Evolutionary conservation across 2,329 filamentous ascomycete species (phyloP).

Genomic region (Monilinia vaccinii-corymbosi): DNA sequence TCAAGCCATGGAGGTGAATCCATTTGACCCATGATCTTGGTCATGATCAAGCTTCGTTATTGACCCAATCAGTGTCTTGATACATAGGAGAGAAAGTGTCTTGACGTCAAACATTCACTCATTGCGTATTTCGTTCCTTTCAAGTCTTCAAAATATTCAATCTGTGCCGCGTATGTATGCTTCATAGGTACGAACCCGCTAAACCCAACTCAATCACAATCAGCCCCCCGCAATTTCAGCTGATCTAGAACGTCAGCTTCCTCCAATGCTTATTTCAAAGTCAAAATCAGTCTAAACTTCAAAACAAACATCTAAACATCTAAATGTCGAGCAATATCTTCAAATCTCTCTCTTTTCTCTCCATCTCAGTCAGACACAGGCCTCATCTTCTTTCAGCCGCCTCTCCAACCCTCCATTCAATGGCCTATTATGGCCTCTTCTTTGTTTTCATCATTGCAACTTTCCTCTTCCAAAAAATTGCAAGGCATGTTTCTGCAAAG

Average conservation of each 20-base stretch:
- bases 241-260: background rate
- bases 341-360: background rate
- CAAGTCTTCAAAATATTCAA: background rate
- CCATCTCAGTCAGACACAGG: background rate
- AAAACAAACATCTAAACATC: background rate
- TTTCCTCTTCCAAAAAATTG: background rate
- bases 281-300: background rate
- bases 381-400: background rate
- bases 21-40: conserved; percentile 5
- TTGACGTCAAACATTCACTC: background rate
- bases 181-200: background rate
- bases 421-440: conserved; percentile 1
- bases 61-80: background rate
- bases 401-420: background rate
- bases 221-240: background rate
- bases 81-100: background rate
- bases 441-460: background rate
- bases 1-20: background rate
- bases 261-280: background rate
- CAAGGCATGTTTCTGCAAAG: background rate
- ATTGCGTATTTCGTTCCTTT: background rate
- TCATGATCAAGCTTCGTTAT: conserved; percentile 2
- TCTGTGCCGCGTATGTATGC: background rate
- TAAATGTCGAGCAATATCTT: background rate
- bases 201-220: background rate